These are phyloP conservation scores for Clavulina sp. DNA, from an alignment of 768 basidiomycete species.

Conservation along the genomic window DNA sequence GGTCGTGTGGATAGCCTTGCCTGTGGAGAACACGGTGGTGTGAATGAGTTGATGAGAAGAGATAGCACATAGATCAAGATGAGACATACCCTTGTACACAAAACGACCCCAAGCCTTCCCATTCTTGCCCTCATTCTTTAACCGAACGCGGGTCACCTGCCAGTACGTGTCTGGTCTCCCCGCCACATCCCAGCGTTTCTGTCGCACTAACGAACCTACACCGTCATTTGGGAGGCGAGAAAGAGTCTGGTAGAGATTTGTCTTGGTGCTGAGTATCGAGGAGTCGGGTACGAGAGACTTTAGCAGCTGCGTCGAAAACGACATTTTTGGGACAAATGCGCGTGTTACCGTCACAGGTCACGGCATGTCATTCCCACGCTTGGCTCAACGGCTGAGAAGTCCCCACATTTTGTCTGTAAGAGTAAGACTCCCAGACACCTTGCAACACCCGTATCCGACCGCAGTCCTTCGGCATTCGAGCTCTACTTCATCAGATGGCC, in stretches of 20 bases:
- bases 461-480: not conserved
- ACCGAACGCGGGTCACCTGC: slow-evolving; percentile 49
- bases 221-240: slow-evolving; percentile 51
- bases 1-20: too few relatives aligned
- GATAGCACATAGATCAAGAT: too few relatives aligned
- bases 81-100: slow-evolving; percentile 56
- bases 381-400: not conserved
- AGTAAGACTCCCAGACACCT: not conserved
- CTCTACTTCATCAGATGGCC: too few relatives aligned
- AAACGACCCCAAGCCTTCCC: slow-evolving; percentile 74
- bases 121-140: slow-evolving; percentile 57
- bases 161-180: slow-evolving; percentile 52
- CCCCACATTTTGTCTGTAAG: not conserved
- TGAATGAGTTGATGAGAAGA: too few relatives aligned
- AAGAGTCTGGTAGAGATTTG: slow-evolving; percentile 52
- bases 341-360: not conserved
- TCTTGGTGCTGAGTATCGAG: slow-evolving; percentile 6
- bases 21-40: too few relatives aligned
- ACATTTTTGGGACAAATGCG: not conserved
- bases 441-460: not conserved
- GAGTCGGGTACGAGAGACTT: slow-evolving; percentile 14
- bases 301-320: slow-evolving; percentile 15
- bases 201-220: slow-evolving; percentile 49
- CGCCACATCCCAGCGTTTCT: slow-evolving; percentile 56
- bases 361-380: not conserved